Base-by-base conservation (phyloP, 2,329 filamentous ascomycete genomes). In the Mycosphaerella sp. region DNA sequence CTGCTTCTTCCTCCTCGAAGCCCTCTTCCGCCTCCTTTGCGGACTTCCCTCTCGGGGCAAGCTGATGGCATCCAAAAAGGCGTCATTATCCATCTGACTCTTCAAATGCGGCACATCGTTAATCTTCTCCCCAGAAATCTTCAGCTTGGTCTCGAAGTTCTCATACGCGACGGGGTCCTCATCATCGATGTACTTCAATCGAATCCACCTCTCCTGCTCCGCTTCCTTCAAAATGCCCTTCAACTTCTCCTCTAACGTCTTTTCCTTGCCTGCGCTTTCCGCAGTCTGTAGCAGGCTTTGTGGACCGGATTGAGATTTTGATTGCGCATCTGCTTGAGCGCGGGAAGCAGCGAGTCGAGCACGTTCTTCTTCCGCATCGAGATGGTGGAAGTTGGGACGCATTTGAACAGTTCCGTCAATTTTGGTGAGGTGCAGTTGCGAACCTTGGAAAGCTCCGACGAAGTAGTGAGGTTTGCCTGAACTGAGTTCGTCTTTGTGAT, bases 351-450 rank as follows among this genome's bases (percentile, higher is more conserved):
- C 62, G 41, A 66, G 72, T 63, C 79, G 79, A 32, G 86, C 81
- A 50, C 87, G 78, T 62, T 96, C 89, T 41, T 84, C 77, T 41
- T 82, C 72, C 3, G 93, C 91, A 70, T 97, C 93, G 60, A 97
- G 78, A 71, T 97, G 89, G 70, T 95, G 89, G 55, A 95, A 86
- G 64, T 96, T 88, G 0, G 93, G 89, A 3, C 90, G 86, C 64
- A 98, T 82, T 66, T 95, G 88, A 37, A 95, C 86, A 40, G 95
- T 81, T 2, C 87, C 85, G 36, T 85, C 82, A 41, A 94, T 80
- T 18, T 86, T 87, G 0, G 89, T 94, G 35, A 97, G 81, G 71
- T 96, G 89, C 8, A 96, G 75, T 65, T 94, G 83, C 61, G 87
- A 87, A 45, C 85, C 85, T 66, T 85, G 81, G 67, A 97, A 96